These are phyloP conservation scores for Yamadazyma atmosphaerica DNA, from an alignment of 1,139 yeast genomes.

Conservation along the genomic window DNA sequence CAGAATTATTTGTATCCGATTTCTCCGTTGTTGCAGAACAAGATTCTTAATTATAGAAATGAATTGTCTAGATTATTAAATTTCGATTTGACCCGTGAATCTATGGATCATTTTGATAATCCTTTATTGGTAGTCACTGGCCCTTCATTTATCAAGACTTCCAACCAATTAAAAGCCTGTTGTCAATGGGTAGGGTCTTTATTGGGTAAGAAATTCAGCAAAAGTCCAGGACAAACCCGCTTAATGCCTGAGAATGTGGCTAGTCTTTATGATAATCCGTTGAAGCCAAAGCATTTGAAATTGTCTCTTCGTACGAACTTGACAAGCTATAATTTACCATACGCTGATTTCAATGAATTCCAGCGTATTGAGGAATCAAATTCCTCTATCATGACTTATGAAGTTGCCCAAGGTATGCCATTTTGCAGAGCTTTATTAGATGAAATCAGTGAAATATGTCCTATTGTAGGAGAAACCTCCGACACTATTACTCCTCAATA, in stretches of 20 bases:
- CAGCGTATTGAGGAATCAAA: constrained; percentile 1
- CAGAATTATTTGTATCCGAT: constrained; percentile 43
- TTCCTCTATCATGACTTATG: constrained; percentile 30
- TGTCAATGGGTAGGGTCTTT: constrained; percentile 40
- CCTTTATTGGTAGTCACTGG: constrained; percentile 42
- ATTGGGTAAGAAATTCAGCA: constrained; percentile 15
- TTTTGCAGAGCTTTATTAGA: constrained; percentile 36
- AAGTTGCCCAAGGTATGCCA: constrained; percentile 41
- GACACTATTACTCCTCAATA: constrained; percentile 50
- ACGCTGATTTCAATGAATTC: constrained; percentile 5
- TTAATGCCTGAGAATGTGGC: constrained; percentile 14
- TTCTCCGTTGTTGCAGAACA: constrained; percentile 23
- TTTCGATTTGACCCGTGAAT: constrained; percentile 6
- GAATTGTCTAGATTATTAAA: constrained; percentile 16
- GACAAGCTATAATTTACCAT: constrained; percentile 24
- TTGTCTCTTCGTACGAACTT: constrained; percentile 34
- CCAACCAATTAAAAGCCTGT: constrained; percentile 37
- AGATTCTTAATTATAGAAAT: constrained; percentile 26
- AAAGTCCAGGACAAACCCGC: constrained; percentile 8
- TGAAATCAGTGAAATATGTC: constrained; percentile 33
- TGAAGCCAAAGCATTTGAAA: constrained; percentile 14
- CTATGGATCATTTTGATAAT: constrained; percentile 1
- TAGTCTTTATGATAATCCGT: constrained; percentile 13
- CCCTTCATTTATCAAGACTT: constrained; percentile 30
- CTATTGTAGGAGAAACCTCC: constrained; percentile 41